Base-by-base conservation (phyloP, 75 land plant species). In the Isoetes taiwanensis region DNA sequence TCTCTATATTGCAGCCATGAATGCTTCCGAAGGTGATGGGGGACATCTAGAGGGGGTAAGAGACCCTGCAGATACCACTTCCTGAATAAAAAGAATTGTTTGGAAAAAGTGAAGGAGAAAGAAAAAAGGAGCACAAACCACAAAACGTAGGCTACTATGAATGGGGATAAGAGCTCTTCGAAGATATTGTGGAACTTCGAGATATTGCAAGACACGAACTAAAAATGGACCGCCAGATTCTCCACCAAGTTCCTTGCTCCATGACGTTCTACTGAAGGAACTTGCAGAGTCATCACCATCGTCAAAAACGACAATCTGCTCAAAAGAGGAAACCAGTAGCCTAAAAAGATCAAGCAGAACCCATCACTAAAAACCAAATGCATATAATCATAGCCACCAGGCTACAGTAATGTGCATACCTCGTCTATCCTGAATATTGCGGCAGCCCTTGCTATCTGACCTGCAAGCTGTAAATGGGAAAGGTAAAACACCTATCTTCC, bases 401-500 rank as follows among this genome's bases (percentile, higher is more conserved):
- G 55, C 34, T 1, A 8, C 6, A 30, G 16, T 2, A 32, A 59
- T 19, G 66, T 16, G 56, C 28, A 64, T 26, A 88, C 99, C 99
- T 94, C 99, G 40, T 94, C 84, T 27, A 94, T 73, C 43, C 81
- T 73, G 61, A 88, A 94, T 42, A 94, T 84, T 3, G 96, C 76
- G 11, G 85, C 90, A 8, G 99, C 99, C 31, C 99, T 77, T 21
- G 99, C 96, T 67, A 94, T 82, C 73, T 94, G 99, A 32, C 96
- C 86, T 19, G 96, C 90, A 26, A 93, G 76, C 98, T 87, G 79
- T 42, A 29, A 40, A 29, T 32, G 24, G 33, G 3, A 41, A 41
- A 39, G 61, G 19, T 5, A 46, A 8, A 40, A 25, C 16, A 6
- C 16, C 16, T n/a, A 3, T 5, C 6, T 0, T 12, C 12, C 27